These are phyloP conservation scores for Lachnellula subtilissima DNA, from an alignment of 2,329 filamentous ascomycete species.

Conservation along the genomic window DNA sequence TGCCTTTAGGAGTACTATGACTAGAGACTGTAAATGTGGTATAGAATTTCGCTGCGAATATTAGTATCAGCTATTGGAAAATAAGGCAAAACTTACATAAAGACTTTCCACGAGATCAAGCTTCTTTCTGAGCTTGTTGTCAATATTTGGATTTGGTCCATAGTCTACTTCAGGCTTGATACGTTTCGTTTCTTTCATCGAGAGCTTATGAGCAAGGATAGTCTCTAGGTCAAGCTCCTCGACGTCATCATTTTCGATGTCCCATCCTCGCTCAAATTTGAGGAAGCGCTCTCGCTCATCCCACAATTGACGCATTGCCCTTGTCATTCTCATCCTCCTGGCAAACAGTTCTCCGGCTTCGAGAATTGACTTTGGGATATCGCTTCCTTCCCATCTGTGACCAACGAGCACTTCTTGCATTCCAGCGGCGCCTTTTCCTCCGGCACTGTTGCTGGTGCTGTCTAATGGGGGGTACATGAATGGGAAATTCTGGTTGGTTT, in stretches of 20 bases:
- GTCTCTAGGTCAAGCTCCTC: slow-evolving; percentile 39
- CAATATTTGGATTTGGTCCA: slow-evolving; percentile 47
- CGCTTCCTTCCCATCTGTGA: slow-evolving; percentile 85
- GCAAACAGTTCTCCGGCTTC: slow-evolving; percentile 93
- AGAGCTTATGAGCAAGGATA: slow-evolving; percentile 37
- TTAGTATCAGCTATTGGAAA: slow-evolving; percentile 28
- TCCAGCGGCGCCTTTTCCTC: slow-evolving; percentile 80
- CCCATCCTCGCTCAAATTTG: slow-evolving; percentile 89
- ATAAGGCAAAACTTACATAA: slow-evolving; percentile 59
- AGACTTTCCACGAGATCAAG: slow-evolving; percentile 73
- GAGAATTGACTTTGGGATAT: slow-evolving; percentile 89
- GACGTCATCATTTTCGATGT: slow-evolving; percentile 40
- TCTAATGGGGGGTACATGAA: slow-evolving; percentile 96
- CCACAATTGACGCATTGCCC: slow-evolving; percentile 90
- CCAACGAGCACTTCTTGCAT: slow-evolving; percentile 76
- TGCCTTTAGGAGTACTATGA: slow-evolving; percentile 87
- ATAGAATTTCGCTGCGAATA: slow-evolving; percentile 61
- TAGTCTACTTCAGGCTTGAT: slow-evolving; percentile 38
- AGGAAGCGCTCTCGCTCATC: slow-evolving; percentile 87
- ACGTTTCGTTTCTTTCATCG: slow-evolving; percentile 40
- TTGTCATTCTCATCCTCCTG: slow-evolving; percentile 81
- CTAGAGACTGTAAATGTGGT: slow-evolving; percentile 83
- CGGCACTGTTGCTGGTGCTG: slow-evolving; percentile 79
- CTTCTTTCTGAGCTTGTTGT: slow-evolving; percentile 55
- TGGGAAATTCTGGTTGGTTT: slow-evolving; percentile 97